Conservation (phyloP, 345 rosid genomes). For the Anastatica hierochuntica region DNA sequence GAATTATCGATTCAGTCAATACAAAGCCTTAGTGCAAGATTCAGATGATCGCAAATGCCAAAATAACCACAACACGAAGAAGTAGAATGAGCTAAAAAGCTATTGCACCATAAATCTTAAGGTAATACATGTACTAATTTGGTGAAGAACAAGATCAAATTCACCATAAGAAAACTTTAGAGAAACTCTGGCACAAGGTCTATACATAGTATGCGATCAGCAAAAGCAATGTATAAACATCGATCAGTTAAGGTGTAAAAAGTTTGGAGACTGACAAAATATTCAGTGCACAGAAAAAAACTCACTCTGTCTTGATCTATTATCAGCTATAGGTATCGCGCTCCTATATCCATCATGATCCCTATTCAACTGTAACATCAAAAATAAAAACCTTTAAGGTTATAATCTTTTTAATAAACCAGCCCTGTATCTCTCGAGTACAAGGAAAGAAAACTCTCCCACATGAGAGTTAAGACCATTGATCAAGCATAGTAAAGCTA, state of each 20-base stretch:
- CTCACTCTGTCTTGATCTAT: constrained; percentile 80
- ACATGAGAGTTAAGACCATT: too few relatives aligned
- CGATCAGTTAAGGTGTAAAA: neutral
- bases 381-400: neutral
- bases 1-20: neutral
- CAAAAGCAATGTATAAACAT: neutral
- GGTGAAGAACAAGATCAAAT: too few relatives aligned
- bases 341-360: constrained; percentile 49
- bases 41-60: neutral
- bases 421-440: too few relatives aligned
- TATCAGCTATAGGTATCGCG: constrained; percentile 36
- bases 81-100: constrained; percentile 4
- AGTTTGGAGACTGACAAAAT: neutral
- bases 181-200: neutral
- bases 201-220: neutral
- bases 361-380: constrained; percentile 51
- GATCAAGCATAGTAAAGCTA: neutral
- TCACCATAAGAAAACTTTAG: neutral
- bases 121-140: constrained; percentile 1
- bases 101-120: neutral
- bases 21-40: neutral
- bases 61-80: neutral
- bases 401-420: neutral
- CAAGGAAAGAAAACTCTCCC: too few relatives aligned
- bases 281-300: constrained; percentile 10